Conservation (phyloP, 495 filamentous ascomycete genomes). For the Podospora pseudocomata region DNA sequence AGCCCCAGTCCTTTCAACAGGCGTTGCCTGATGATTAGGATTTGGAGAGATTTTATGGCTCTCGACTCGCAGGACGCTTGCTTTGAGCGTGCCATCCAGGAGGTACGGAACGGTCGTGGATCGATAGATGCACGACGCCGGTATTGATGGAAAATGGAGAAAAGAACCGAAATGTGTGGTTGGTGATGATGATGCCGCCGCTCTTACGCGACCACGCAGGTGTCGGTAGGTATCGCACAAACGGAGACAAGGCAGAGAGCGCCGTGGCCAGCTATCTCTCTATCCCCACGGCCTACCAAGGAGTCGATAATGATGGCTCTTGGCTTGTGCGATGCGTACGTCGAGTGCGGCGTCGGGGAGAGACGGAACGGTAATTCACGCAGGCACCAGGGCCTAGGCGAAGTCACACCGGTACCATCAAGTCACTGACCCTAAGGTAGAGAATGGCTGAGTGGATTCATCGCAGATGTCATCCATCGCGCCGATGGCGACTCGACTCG, state of each 20-base stretch:
- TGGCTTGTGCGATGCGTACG: constrained; percentile 5
- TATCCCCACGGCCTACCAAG: constrained; percentile 2
- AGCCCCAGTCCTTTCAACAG: constrained; percentile 15
- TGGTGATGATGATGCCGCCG: constrained; percentile 15
- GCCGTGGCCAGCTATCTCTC: constrained; percentile 9
- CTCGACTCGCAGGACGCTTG: constrained; percentile 9
- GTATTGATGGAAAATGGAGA: constrained; percentile 1
- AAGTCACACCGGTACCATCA: constrained; percentile 16
- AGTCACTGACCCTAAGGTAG: constrained; percentile 12
- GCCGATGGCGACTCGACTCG: constrained; percentile 4
- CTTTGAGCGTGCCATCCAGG: constrained; percentile 7
- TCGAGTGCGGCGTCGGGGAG: constrained; percentile 3
- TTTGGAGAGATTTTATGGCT: constrained; percentile 14
- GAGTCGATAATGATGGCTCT: not conserved
- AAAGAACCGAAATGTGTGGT: not conserved
- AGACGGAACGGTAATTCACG: constrained; percentile 7
- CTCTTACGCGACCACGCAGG: constrained; percentile 6
- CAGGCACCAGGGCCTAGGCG: constrained; percentile 5
- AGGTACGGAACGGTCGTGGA: constrained; percentile 6
- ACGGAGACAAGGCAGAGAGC: constrained; percentile 9
- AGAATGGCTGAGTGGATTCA: constrained; percentile 6
- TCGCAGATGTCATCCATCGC: constrained; percentile 12
- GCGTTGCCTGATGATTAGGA: constrained; percentile 11
- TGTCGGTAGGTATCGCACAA: constrained; percentile 6
- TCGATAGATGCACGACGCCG: constrained; percentile 2